These are phyloP conservation scores for Beauveria rudraprayagi DNA, from an alignment of 2,329 filamentous ascomycete genomes.

Conservation along the genomic window DNA sequence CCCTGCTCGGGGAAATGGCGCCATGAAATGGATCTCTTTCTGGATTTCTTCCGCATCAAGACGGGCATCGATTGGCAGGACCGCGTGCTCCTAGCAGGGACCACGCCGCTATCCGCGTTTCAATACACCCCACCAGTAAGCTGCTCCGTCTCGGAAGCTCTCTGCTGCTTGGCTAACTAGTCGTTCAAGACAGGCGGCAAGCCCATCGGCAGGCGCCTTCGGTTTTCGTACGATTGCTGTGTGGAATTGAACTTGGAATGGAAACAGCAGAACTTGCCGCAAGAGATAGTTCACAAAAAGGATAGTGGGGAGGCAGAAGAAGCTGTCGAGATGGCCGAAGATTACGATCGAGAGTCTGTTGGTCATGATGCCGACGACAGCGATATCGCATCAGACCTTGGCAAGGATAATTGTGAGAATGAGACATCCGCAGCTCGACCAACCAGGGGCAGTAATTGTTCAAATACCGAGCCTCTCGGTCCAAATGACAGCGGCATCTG, in stretches of 20 bases:
- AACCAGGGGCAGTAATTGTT: neutral
- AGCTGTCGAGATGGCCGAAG: neutral
- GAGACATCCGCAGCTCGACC: neutral
- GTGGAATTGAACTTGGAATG: slow-evolving; percentile 26
- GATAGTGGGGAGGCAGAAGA: neutral
- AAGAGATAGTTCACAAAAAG: neutral
- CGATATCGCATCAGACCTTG: neutral
- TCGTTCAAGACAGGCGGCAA: slow-evolving; percentile 22
- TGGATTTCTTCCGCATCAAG: slow-evolving; percentile 47
- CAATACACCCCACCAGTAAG: slow-evolving; percentile 41
- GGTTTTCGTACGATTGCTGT: slow-evolving; percentile 26
- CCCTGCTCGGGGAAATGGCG: slow-evolving; percentile 30
- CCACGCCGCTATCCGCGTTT: slow-evolving; percentile 27
- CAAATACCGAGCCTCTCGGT: neutral
- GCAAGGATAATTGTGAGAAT: neutral
- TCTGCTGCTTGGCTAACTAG: neutral
- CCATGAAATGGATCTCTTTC: slow-evolving; percentile 43
- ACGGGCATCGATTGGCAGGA: slow-evolving; percentile 54
- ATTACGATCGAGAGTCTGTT: neutral
- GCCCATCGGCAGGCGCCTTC: slow-evolving; percentile 28
- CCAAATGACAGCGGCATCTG: neutral
- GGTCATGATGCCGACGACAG: neutral
- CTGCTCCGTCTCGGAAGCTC: neutral
- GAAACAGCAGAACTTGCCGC: slow-evolving; percentile 5
- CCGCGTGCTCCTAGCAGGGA: slow-evolving; percentile 31